phyloP scores from a whole-genome alignment of 1,284 basidiomycete genomes.

The Apiotrichum domesticum region DNA sequence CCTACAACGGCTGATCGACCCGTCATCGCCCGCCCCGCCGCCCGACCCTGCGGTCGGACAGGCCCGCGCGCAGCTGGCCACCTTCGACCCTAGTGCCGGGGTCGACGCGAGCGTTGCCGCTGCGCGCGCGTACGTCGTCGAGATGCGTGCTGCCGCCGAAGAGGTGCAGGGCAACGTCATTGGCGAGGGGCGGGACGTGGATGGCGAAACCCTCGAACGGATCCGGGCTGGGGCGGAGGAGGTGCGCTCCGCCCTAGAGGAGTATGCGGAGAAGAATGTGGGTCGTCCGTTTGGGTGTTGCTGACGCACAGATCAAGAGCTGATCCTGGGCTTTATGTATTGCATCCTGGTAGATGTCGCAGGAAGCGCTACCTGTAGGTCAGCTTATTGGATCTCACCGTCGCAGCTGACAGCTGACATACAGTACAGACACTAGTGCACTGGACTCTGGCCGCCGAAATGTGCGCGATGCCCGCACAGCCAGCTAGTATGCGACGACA shows the following conservation, averaged over 20 bases:
- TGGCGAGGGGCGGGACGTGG: not conserved
- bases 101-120: not conserved
- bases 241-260: slow-evolving; percentile 5
- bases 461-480: too few relatives aligned
- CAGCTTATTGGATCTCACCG: too few relatives aligned
- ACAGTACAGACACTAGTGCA: too few relatives aligned
- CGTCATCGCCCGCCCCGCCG: not conserved
- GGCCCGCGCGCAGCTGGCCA: not conserved
- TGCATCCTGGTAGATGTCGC: too few relatives aligned
- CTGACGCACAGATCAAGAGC: too few relatives aligned
- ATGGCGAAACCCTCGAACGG: not conserved
- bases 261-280: slow-evolving; percentile 1
- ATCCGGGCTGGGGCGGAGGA: slow-evolving; percentile 7
- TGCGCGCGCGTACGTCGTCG: slow-evolving; percentile 8
- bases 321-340: too few relatives aligned
- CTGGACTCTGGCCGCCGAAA: too few relatives aligned
- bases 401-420: too few relatives aligned
- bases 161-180: not conserved
- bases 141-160: slow-evolving; percentile 10
- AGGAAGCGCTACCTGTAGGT: too few relatives aligned
- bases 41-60: not conserved
- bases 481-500: too few relatives aligned
- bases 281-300: too few relatives aligned
- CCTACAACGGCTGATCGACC: slow-evolving; percentile 12
- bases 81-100: not conserved